Percentiles rank a stretch among this genome's conserved stretches.
These are phyloP conservation scores for Malus hybrid DNA, from an alignment of 331 rosid species.

Conservation along the genomic window DNA sequence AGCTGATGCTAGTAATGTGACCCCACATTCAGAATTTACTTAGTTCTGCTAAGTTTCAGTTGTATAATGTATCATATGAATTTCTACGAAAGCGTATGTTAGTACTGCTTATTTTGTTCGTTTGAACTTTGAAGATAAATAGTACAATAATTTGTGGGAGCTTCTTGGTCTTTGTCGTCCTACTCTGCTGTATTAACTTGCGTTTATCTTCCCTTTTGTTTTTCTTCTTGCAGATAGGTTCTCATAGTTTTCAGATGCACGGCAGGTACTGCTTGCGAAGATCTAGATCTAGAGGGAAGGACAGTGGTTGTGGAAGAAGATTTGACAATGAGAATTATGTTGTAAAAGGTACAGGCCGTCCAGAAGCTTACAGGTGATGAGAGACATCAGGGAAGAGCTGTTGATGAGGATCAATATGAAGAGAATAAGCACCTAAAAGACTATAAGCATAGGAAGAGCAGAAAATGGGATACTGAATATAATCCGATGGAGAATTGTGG, in stretches of 20 bases:
- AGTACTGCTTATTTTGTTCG: not conserved
- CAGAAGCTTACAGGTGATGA: not conserved
- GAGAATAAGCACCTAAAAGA: conserved; percentile 15
- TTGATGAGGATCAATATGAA: conserved; percentile 22
- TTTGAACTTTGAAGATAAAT: not conserved
- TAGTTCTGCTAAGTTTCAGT: not conserved
- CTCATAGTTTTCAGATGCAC: not conserved
- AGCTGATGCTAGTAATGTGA: not conserved
- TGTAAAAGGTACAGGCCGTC: not conserved
- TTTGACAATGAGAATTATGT: conserved; percentile 10
- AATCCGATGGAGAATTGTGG: conserved; percentile 32
- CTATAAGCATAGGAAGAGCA: conserved; percentile 24
- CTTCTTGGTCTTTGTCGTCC: not conserved
- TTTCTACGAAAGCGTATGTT: not conserved
- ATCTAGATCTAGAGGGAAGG: conserved; percentile 51
- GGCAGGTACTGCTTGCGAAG: conserved; percentile 47
- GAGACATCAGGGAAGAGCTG: too few relatives aligned
- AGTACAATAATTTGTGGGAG: not conserved
- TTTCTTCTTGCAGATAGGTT: not conserved
- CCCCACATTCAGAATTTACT: not conserved
- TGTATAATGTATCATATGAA: not conserved
- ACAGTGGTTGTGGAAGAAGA: conserved; percentile 35
- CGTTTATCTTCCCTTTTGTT: not conserved
- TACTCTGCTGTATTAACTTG: not conserved
- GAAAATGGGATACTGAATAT: conserved; percentile 28